A percentile compares a stretch with the other conserved stretches of the same genome.
Evolutionary conservation across 2,329 filamentous ascomycete genomes (phyloP).

Genomic region (Hypoxylon sp.): DNA sequence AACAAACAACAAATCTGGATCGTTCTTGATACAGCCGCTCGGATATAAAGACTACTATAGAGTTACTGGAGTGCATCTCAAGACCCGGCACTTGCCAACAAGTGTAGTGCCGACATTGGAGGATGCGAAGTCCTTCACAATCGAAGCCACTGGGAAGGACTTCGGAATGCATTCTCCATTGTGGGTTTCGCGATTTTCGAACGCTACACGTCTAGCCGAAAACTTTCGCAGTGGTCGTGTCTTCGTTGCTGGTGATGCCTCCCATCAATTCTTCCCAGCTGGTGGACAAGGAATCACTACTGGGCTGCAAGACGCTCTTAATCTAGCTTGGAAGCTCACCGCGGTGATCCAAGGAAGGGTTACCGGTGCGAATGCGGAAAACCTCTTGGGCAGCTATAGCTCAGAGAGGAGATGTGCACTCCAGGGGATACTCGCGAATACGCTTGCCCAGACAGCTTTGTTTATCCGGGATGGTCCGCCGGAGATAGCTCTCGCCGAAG

Average conservation of each 20-base stretch:
- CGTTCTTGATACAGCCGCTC: background rate
- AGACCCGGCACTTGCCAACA: background rate
- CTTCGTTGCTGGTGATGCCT: slow-evolving; percentile 9
- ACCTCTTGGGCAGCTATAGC: background rate
- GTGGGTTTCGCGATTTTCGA: background rate
- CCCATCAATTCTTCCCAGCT: slow-evolving; percentile 1
- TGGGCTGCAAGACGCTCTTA: slow-evolving; percentile 1
- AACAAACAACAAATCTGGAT: background rate
- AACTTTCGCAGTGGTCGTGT: slow-evolving; percentile 2
- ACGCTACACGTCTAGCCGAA: background rate
- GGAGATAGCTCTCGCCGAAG: background rate
- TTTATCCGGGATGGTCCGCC: background rate
- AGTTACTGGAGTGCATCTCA: background rate
- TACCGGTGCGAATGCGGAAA: background rate
- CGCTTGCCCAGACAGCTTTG: background rate
- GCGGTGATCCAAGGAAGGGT: background rate
- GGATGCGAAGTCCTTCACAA: background rate
- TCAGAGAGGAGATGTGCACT: background rate
- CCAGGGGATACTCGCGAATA: background rate
- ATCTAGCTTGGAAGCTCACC: slow-evolving; percentile 7
- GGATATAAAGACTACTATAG: background rate
- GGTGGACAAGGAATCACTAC: slow-evolving; percentile 9
- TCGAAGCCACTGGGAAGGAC: background rate
- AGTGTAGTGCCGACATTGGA: background rate
- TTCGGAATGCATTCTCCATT: background rate